Evolutionary conservation across 1,284 basidiomycete genomes (phyloP), one percentile per base, ranked within the genome.

Genomic region (Paramarasmius palmivorus): DNA sequence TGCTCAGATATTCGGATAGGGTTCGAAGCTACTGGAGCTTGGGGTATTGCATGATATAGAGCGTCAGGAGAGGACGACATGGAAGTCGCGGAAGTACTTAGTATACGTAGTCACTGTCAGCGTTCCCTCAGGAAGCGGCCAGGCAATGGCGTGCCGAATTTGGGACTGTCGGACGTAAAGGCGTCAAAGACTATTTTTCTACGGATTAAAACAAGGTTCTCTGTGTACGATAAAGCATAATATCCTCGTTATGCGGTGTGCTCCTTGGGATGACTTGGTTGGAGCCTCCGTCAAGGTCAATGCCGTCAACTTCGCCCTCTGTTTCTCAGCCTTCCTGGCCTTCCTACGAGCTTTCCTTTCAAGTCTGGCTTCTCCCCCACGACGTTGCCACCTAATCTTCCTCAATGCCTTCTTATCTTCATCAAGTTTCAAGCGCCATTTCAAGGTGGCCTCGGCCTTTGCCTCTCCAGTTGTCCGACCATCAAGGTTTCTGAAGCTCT

Each of bases 391-490:
- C 61, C 78, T 76, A 57, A 72, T 74, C 73, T 83, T 84, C 70
- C 78, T 75, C 65, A 82, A 77, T 47, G 76, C 81, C 60, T 79
- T 80, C 57, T 80, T 74, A 59, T 88, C 78, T 46, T 81, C 74
- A 53, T 78, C 74, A 51, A 90, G 59, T 55, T 73, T 72, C 63
- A 81, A 76, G 59, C 82, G 78, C 80, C 84, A 92, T 66, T 84
- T 87, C 75, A 82, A 90, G 25, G 77, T 76, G 48, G 86, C 90
- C 63, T 92, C 89, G 12, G 83, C 83, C 47, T 75, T 78, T 1
- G 86, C 88, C 54, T 86, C 82, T 53, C 74, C 73, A 50, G 69
- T 69, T 25, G 75, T 80, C 42, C 86, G 81, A 19, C 84, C 84
- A 44, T 77, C 73, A 52, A 85, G 64, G 54, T 82, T 68, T 53